Percentiles rank a stretch among this genome's conserved stretches.
These are phyloP conservation scores for Yamadazyma membranifaciens DNA, from an alignment of 1,139 yeast genomes.

Conservation along the genomic window DNA sequence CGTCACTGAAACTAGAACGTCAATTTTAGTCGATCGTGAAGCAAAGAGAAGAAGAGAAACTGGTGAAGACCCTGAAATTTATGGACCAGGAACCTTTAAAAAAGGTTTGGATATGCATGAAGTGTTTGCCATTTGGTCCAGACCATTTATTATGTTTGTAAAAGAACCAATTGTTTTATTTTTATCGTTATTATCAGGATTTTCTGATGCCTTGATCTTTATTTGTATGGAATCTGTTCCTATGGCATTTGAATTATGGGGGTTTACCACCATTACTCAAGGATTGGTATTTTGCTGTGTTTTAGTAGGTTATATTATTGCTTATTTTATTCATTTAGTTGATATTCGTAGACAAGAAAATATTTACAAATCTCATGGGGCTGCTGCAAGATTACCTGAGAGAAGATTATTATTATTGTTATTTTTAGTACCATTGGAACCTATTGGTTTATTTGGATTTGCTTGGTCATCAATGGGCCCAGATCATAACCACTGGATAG, in stretches of 20 bases:
- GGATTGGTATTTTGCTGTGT: slow-evolving; percentile 32
- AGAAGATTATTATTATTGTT: slow-evolving; percentile 24
- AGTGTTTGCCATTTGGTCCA: slow-evolving; percentile 26
- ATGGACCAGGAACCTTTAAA: slow-evolving; percentile 27
- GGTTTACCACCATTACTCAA: slow-evolving; percentile 23
- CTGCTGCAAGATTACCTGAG: slow-evolving; percentile 24
- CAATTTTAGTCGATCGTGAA: slow-evolving; percentile 29
- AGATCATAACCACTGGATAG: slow-evolving; percentile 29
- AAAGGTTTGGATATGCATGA: slow-evolving; percentile 20
- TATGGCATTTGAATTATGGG: slow-evolving; percentile 26
- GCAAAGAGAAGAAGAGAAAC: slow-evolving; percentile 30
- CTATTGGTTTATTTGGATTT: slow-evolving; percentile 37
- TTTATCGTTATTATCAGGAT: slow-evolving; percentile 35
- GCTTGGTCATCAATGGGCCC: slow-evolving; percentile 41
- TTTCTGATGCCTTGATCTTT: slow-evolving; percentile 39
- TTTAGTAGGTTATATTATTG: slow-evolving; percentile 31
- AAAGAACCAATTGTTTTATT: slow-evolving; percentile 38
- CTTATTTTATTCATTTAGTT: slow-evolving; percentile 23
- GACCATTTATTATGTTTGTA: slow-evolving; percentile 36
- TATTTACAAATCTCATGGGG: slow-evolving; percentile 20
- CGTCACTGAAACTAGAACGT: slow-evolving; percentile 32
- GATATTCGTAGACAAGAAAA: slow-evolving; percentile 24
- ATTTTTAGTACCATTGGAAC: slow-evolving; percentile 28
- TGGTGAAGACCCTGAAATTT: slow-evolving; percentile 27
- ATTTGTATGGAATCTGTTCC: slow-evolving; percentile 36